phyloP scores from a whole-genome alignment of 2,329 filamentous ascomycete species.

The Epichloe sibirici region DNA sequence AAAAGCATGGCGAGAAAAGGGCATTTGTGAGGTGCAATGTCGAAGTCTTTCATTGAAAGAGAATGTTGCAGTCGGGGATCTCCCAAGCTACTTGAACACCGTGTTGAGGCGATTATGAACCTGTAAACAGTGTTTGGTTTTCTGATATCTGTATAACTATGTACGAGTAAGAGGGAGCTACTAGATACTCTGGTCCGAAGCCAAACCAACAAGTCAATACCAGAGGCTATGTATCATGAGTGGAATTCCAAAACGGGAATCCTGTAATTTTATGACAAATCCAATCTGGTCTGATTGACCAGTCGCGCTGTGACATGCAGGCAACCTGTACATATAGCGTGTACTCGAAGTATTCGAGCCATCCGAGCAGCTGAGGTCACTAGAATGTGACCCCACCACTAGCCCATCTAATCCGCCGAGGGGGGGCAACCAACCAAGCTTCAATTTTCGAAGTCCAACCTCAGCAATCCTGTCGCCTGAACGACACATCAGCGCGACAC shows the following conservation, averaged over 20 bases:
- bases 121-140: not conserved
- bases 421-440: not conserved
- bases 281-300: too few species aligned
- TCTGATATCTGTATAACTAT: not conserved
- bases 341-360: too few species aligned
- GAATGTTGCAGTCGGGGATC: constrained; percentile 35
- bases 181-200: not conserved
- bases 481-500: constrained; percentile 2
- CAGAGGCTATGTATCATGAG: not conserved
- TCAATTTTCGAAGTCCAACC: not conserved
- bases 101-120: constrained; percentile 37
- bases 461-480: not conserved
- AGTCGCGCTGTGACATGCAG: too few species aligned
- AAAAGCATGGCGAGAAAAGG: constrained; percentile 47
- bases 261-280: too few species aligned
- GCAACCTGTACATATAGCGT: too few species aligned
- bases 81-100: constrained; percentile 32
- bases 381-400: not conserved
- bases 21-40: constrained; percentile 67
- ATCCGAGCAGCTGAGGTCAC: not conserved
- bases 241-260: too few species aligned
- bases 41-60: constrained; percentile 51
- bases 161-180: not conserved
- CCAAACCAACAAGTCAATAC: not conserved
- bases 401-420: not conserved